Percentiles rank a stretch among this genome's conserved stretches.
Conservation (phyloP, 106 monocot species). For the Agapanthus africanus region DNA sequence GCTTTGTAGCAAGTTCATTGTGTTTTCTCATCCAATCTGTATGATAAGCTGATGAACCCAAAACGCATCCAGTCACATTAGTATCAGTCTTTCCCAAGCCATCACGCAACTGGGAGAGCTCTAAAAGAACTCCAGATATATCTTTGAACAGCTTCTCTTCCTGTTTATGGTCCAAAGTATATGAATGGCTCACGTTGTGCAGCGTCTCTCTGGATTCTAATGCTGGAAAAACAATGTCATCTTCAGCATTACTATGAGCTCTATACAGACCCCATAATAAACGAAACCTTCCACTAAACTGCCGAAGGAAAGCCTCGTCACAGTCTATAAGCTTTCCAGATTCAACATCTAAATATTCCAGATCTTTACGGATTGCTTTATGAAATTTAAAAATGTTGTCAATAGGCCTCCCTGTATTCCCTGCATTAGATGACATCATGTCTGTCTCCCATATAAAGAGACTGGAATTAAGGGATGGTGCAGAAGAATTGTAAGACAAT, state of each 20-base stretch:
- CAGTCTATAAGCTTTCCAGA: conserved; percentile 85
- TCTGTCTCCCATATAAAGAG: conserved; percentile 80
- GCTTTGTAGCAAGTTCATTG: conserved; percentile 87
- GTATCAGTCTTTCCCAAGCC: conserved; percentile 18
- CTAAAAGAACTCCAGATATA: conserved; percentile 77
- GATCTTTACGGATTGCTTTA: conserved; percentile 88
- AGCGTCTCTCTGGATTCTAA: conserved; percentile 96
- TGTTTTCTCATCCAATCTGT: conserved; percentile 42
- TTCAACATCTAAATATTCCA: conserved; percentile 94
- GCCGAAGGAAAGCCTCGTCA: conserved; percentile 58
- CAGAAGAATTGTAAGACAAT: conserved; percentile 56
- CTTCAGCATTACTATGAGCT: conserved; percentile 99
- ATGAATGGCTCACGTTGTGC: conserved; percentile 97
- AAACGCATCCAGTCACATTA: conserved; percentile 5
- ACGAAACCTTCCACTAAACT: conserved; percentile 93
- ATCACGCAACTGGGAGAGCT: conserved; percentile 61
- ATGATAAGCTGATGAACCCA: conserved; percentile 2
- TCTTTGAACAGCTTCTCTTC: conserved; percentile 94
- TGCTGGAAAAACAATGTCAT: conserved; percentile 98
- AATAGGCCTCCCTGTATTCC: conserved; percentile 59
- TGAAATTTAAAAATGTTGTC: conserved; percentile 99
- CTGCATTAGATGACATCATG: conserved; percentile 42
- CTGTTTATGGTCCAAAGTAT: conserved; percentile 95
- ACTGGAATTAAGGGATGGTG: conserved; percentile 80
- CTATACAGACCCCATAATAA: conserved; percentile 90